Evolutionary conservation across 768 basidiomycete genomes (phyloP).

Genomic region (Boletus tomentosulus): DNA sequence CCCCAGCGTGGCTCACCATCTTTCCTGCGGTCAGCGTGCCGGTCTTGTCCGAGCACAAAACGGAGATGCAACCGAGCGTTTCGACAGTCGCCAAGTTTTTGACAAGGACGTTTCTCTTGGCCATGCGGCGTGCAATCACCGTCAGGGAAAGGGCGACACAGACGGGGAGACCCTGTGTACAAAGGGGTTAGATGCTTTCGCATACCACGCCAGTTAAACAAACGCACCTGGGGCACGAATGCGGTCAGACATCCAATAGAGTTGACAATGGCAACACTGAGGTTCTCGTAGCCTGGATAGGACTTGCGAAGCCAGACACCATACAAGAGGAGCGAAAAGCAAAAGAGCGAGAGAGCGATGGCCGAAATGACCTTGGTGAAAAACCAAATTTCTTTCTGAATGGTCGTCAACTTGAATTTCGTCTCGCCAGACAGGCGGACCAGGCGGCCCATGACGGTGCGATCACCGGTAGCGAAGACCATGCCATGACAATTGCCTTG

Average conservation of each 20-base stretch:
- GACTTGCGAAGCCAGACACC: conserved; percentile 39
- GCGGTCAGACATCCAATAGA: conserved; percentile 39
- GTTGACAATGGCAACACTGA: conserved; percentile 35
- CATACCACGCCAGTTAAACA: not conserved
- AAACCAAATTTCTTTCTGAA: conserved; percentile 46
- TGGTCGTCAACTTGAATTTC: conserved; percentile 44
- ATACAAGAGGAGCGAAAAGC: conserved; percentile 37
- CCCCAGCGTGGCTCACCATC: conserved; percentile 34
- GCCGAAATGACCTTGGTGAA: conserved; percentile 51
- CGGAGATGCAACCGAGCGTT: conserved; percentile 48
- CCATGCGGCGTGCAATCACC: conserved; percentile 45
- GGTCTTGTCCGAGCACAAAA: conserved; percentile 53
- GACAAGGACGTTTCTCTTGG: conserved; percentile 43
- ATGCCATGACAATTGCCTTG: conserved; percentile 41
- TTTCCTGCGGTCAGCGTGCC: conserved; percentile 48
- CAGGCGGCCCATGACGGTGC: conserved; percentile 48
- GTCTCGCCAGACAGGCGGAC: conserved; percentile 49
- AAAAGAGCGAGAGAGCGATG: conserved; percentile 38
- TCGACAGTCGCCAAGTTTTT: conserved; percentile 53
- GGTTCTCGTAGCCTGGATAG: conserved; percentile 34
- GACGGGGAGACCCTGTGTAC: conserved; percentile 34
- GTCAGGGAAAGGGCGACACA: conserved; percentile 52
- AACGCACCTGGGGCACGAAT: conserved; percentile 38
- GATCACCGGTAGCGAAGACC: conserved; percentile 42
- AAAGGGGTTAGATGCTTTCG: not conserved